Evolutionary conservation across 2,329 filamentous ascomycete species (phyloP).

Genomic region (Fusarium setosum): DNA sequence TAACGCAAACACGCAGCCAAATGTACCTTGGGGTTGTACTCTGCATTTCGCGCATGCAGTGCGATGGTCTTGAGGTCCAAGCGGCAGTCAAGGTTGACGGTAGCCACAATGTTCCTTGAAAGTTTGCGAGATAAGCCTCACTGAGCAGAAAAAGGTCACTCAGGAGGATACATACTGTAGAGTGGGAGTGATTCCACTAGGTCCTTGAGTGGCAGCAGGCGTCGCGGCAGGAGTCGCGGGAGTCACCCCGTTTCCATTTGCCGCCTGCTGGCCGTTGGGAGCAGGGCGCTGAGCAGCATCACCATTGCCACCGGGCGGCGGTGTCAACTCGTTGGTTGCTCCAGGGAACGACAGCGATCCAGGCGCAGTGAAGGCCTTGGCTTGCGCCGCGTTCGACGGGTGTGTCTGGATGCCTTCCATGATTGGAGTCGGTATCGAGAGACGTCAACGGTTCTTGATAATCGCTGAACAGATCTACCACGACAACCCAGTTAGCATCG

Average conservation of each 20-base stretch:
- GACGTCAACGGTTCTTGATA: constrained; percentile 29
- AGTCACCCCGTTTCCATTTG: constrained; percentile 82
- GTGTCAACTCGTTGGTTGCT: constrained; percentile 82
- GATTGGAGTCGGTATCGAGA: constrained; percentile 51
- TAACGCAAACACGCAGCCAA: constrained; percentile 40
- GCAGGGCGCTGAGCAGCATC: constrained; percentile 56
- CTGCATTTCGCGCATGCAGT: constrained; percentile 95
- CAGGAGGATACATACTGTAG: constrained; percentile 87
- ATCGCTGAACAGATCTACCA: constrained; percentile 50
- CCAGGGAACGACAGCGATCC: constrained; percentile 93
- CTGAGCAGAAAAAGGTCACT: constrained; percentile 49
- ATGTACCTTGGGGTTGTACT: constrained; percentile 97
- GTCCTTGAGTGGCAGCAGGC: constrained; percentile 82
- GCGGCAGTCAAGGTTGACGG: constrained; percentile 97
- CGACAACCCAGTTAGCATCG: constrained; percentile 41
- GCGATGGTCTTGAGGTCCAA: constrained; percentile 99
- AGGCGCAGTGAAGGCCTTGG: constrained; percentile 93
- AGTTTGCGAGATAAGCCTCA: constrained; percentile 64
- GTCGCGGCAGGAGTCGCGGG: constrained; percentile 93
- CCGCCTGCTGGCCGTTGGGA: constrained; percentile 65
- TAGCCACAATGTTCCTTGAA: constrained; percentile 97
- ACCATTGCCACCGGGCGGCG: constrained; percentile 78
- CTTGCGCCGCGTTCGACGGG: constrained; percentile 90
- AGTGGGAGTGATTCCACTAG: constrained; percentile 90
- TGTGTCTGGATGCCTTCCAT: constrained; percentile 96